phyloP scores from a whole-genome alignment of 2,329 filamentous ascomycete genomes.

The Cordyceps tenuipes region DNA sequence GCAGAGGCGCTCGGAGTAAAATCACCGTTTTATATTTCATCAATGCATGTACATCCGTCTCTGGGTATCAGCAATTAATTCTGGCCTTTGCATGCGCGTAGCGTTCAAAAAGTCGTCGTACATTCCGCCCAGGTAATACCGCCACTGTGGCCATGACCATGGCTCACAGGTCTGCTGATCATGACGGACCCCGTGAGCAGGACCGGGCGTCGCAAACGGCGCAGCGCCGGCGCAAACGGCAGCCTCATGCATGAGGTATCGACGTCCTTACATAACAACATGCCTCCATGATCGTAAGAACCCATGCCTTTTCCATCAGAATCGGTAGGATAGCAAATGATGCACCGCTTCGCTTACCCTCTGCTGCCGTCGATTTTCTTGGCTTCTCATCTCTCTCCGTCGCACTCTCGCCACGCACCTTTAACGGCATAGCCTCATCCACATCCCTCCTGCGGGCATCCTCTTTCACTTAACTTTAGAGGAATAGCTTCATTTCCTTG shows the following conservation, averaged over 20 bases:
- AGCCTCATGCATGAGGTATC: not conserved
- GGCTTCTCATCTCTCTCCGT: not conserved
- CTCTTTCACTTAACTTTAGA: constrained; percentile 12
- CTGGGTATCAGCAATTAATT: too few relatives aligned
- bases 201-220: not conserved
- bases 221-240: not conserved
- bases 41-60: too few relatives aligned
- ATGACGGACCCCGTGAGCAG: not conserved
- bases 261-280: not conserved
- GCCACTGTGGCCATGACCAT: not conserved
- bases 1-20: not conserved
- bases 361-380: not conserved
- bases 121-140: not conserved
- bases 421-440: constrained; percentile 13
- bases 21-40: too few relatives aligned
- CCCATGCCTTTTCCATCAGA: not conserved
- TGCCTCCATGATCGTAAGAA: too few relatives aligned
- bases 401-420: constrained; percentile 3
- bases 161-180: not conserved
- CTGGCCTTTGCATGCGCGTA: not conserved
- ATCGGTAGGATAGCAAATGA: not conserved
- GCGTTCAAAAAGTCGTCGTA: too few relatives aligned
- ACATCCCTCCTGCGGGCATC: not conserved
- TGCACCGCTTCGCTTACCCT: not conserved
- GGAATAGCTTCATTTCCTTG: constrained; percentile 10